Base-by-base conservation (phyloP, 306 rosid species). In the Quercus gilva region DNA sequence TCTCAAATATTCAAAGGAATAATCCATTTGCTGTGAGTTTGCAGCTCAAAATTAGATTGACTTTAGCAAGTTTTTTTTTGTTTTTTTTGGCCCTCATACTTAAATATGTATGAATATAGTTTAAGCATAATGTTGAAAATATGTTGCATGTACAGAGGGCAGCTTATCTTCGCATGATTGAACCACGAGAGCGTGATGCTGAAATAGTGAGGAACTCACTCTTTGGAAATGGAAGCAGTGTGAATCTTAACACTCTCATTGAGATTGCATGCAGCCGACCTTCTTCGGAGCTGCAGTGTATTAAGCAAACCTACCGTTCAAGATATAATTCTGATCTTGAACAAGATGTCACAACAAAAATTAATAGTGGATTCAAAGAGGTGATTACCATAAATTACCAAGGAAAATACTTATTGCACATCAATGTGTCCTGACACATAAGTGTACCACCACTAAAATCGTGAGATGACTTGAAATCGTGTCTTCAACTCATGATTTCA, bases 171-270 rank as follows among this genome's bases (percentile, higher is more conserved):
- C 68, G 78, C 68, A 74, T 74, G 83, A 14, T 35, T 21, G 83
- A 80, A 53, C 69, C 78, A 19, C 83, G 74, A 20, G 78, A 63
- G 56, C 68, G 83, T 31, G 83, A 79, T 73, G 71, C 78, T 64
- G 83, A 53, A 25, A 79, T 79, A 57, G 21, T 64, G 60, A 73
- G 83, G 74, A 73, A 73, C n/a, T 79, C 83, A 20, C 58, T 79
- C 2, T 53, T 73, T 11, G 68, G 73, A 20, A 78, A 64, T 18
- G 68, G 73, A 15, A 78, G 73, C 5, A 53, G 14, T 26, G 52
- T 63, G 21, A 63, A 64, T 33, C 55, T 71, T 43, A 59, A 59
- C 41, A 49, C 76, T 25, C 71, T 78, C 25, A 45, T 71, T 57
- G 82, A 78, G 71, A 71, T 78, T 78, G 58, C 71, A 1, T 71